Conservation (phyloP, 2,329 filamentous ascomycete genomes). For the Fragosphaeria purpurea region DNA sequence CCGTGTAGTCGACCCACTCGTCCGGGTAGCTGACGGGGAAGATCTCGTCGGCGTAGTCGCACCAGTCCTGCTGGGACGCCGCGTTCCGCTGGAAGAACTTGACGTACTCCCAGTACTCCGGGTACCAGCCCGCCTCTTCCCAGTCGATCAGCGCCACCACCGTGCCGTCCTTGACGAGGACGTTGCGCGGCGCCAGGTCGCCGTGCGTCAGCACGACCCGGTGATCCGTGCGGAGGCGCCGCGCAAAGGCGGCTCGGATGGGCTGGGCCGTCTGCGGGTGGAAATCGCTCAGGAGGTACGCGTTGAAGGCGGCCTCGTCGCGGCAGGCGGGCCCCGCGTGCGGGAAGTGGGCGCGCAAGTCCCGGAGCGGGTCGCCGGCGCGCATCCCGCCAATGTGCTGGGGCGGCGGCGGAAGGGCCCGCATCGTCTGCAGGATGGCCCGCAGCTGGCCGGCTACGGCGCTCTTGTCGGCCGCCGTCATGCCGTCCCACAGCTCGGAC, state of each 20-base stretch:
- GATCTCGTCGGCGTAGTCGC: slow-evolving; percentile 16
- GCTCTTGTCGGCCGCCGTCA: slow-evolving; percentile 15
- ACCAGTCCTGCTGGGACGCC: slow-evolving; percentile 13
- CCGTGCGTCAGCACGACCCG: slow-evolving; percentile 37
- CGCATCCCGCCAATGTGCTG: slow-evolving; percentile 16
- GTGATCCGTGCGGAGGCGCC: slow-evolving; percentile 17
- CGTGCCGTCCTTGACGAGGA: slow-evolving; percentile 28
- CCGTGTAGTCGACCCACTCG: slow-evolving; percentile 18
- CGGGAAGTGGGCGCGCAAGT: slow-evolving; percentile 14
- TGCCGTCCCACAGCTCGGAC: slow-evolving; percentile 16
- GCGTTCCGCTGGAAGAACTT: slow-evolving; percentile 20
- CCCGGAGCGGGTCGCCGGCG: slow-evolving; percentile 18
- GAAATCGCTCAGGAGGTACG: slow-evolving; percentile 14
- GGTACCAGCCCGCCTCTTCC: slow-evolving; percentile 38
- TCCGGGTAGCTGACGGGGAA: slow-evolving; percentile 18
- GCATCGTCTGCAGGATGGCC: slow-evolving; percentile 17
- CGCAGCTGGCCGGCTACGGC: slow-evolving; percentile 17
- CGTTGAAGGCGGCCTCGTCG: slow-evolving; percentile 18
- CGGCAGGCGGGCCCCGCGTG: slow-evolving; percentile 15
- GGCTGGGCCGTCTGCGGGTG: slow-evolving; percentile 10
- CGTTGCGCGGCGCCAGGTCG: slow-evolving; percentile 37
- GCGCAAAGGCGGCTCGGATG: slow-evolving; percentile 15
- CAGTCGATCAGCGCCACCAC: slow-evolving; percentile 36
- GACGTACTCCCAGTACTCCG: slow-evolving; percentile 30
- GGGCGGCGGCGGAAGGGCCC: slow-evolving; percentile 14